These are phyloP conservation scores for Acacia crassicarpa DNA, from an alignment of 306 rosid genomes.

Conservation along the genomic window DNA sequence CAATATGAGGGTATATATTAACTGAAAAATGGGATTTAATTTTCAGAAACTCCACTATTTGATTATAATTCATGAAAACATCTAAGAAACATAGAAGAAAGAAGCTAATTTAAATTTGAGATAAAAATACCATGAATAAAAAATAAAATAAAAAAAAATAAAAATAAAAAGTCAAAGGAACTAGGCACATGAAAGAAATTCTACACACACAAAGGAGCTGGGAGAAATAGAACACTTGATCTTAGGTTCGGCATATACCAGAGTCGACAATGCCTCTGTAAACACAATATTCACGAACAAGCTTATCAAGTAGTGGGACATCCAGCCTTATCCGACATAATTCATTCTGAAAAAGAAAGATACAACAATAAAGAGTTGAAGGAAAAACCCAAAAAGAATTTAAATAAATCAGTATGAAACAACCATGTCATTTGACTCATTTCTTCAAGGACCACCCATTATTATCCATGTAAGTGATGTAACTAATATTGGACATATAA, in stretches of 20 bases:
- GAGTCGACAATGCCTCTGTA: constrained; percentile 93
- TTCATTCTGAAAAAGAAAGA: constrained; percentile 74
- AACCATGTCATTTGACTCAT: too few relatives aligned
- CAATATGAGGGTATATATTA: not conserved
- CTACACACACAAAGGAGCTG: not conserved
- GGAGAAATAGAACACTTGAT: not conserved
- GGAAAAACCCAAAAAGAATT: not conserved
- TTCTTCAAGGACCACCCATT: not conserved
- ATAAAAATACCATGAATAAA: not conserved
- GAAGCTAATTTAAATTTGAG: not conserved
- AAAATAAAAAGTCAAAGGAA: not conserved
- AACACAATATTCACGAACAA: constrained; percentile 93
- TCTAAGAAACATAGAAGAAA: not conserved
- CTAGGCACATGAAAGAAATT: not conserved
- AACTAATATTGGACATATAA: not conserved
- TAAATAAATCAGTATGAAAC: not conserved
- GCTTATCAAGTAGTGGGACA: constrained; percentile 86
- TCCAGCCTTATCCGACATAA: constrained; percentile 86
- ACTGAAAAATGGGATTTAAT: constrained; percentile 23
- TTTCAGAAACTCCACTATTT: constrained; percentile 1
- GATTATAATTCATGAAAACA: not conserved
- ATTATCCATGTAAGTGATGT: not conserved
- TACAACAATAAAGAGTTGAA: constrained; percentile 30
- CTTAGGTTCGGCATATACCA: constrained; percentile 44
- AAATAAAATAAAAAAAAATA: too few relatives aligned